Evolutionary conservation across 345 rosid genomes (phyloP).

Genomic region (Schrenkiella parvula): DNA sequence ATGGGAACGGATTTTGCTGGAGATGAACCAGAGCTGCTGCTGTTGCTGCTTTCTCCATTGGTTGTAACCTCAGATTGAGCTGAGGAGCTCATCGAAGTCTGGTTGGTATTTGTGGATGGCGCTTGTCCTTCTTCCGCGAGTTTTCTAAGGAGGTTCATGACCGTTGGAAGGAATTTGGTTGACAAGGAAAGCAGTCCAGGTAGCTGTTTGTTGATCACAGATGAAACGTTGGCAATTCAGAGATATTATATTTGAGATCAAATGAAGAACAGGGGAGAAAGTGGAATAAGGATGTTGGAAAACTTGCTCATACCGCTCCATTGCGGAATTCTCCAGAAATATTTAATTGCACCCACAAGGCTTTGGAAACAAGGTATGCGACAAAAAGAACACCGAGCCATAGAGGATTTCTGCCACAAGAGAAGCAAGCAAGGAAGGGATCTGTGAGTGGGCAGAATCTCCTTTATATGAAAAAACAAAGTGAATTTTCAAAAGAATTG

Average conservation of each 20-base stretch:
- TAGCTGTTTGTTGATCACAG: slow-evolving; percentile 49
- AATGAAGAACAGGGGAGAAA: neutral
- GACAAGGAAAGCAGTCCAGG: slow-evolving; percentile 87
- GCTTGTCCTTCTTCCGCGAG: slow-evolving; percentile 86
- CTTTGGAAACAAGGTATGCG: slow-evolving; percentile 66
- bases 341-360: slow-evolving; percentile 95
- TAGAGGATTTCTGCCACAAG: slow-evolving; percentile 78
- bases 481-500: neutral
- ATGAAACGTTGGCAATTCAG: slow-evolving; percentile 14
- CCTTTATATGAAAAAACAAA: neutral
- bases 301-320: slow-evolving; percentile 64
- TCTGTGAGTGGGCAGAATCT: neutral
- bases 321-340: slow-evolving; percentile 76
- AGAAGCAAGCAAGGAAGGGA: slow-evolving; percentile 4
- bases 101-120: slow-evolving; percentile 45
- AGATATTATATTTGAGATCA: neutral
- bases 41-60: slow-evolving; percentile 42
- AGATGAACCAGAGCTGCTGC: slow-evolving; percentile 29
- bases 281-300: neutral
- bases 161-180: slow-evolving; percentile 79
- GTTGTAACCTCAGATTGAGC: slow-evolving; percentile 34
- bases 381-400: slow-evolving; percentile 70
- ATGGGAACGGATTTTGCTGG: slow-evolving; percentile 47
- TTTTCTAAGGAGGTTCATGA: slow-evolving; percentile 84
- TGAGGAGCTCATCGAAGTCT: slow-evolving; percentile 29